Conservation (phyloP, 495 filamentous ascomycete genomes). For the Aspergillus olivimuriae region DNA sequence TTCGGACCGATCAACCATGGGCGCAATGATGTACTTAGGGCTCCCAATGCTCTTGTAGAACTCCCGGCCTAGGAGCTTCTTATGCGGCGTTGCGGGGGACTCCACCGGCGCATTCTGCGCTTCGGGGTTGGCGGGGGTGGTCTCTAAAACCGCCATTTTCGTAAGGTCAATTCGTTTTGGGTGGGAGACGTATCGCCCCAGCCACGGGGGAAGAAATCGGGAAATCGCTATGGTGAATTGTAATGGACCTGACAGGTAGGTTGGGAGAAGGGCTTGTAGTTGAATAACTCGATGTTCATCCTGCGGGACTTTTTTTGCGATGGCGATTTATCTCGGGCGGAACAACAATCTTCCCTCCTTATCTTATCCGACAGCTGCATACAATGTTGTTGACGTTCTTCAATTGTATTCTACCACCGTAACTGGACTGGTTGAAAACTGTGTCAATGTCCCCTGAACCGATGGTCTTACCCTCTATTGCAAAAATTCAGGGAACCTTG, state of each 20-base stretch:
- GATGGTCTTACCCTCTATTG: too few species aligned
- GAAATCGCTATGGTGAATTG: conserved; percentile 20
- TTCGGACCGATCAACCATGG: conserved; percentile 98
- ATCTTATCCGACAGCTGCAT: conserved; percentile 33
- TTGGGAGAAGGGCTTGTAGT: too few species aligned
- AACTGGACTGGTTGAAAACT: too few species aligned
- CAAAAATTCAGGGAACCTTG: too few species aligned
- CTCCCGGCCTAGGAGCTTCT: conserved; percentile 72
- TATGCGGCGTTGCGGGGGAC: conserved; percentile 6
- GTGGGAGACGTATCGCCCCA: conserved; percentile 21
- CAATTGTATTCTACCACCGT: too few species aligned
- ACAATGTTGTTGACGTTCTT: too few species aligned
- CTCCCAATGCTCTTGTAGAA: conserved; percentile 93
- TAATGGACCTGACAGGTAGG: conserved; percentile 1
- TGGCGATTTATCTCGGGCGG: conserved; percentile 22
- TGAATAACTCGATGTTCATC: too few species aligned
- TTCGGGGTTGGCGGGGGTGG: conserved; percentile 9
- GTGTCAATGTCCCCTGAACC: too few species aligned
- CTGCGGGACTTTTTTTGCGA: conserved; percentile 20
- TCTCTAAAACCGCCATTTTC: conserved; percentile 26
- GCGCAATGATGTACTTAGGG: conserved; percentile 83
- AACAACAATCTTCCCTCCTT: conserved; percentile 21
- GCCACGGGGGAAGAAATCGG: conserved; percentile 19
- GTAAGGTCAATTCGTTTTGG: conserved; percentile 2
- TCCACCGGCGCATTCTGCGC: conserved; percentile 17